Base-by-base conservation (phyloP, 2,329 filamentous ascomycete genomes). In the Shiraia bambusicola region DNA sequence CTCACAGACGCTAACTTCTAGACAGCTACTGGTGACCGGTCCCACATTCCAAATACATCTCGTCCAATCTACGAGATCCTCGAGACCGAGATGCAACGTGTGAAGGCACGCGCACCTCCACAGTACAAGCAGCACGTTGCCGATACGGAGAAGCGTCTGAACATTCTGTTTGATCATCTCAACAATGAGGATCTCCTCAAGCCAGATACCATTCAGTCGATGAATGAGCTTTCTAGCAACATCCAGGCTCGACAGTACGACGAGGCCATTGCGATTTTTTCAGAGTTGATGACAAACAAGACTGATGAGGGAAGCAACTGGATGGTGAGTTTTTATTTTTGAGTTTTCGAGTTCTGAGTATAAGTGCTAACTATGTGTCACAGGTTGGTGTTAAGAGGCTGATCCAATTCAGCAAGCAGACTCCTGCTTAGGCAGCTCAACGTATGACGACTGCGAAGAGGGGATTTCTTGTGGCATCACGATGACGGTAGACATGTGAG, bases 121-220 rank as follows among this genome's bases (percentile, higher is more conserved):
- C 84, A 85, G 12, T 96, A 93, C 72, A 85, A 88, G 50, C 79
- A 84, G 11, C 91, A 97, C 66, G 90, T 98, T 14, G 87, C 89
- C 59, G 93, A 97, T 66, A 93, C 91, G 2, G 88, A 95, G 67
- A 95, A 95, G 72, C 84, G 93, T 19, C 78, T 98, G 45, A 88
- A 87, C 59, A 84, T 96, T 35, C 76, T 98, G n/a, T 97, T 96
- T 66, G 92, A 98, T 64, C 90, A 96, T 68, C 77, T 98, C 33
- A 98, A 97, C 77, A 97, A 97, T 54, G 87, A 91, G 62, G 91
- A 97, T 61, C 76, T 96, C 28, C 76, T 97, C 40, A 87, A 86
- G 72, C 81, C 87, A 2, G 84, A 87, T 59, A 96, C 87, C 1
- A 80, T 91, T 35, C 76, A 81, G 47, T 76, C 84, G 33, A 74